These are phyloP conservation scores for Dalechampia spathulata DNA, from an alignment of 441 rosid genomes.

Conservation along the genomic window DNA sequence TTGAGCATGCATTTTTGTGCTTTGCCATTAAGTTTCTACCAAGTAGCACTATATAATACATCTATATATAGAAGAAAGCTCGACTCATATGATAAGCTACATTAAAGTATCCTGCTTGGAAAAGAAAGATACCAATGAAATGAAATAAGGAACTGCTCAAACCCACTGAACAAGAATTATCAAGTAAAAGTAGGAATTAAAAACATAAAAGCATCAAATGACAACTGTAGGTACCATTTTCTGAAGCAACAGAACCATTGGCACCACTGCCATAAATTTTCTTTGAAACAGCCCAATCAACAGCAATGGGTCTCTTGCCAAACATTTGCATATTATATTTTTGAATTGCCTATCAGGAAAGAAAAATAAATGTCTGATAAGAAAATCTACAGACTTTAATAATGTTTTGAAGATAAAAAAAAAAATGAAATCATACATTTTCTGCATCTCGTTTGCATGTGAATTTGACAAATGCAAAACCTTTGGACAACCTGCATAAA, in stretches of 20 bases:
- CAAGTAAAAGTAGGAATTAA: neutral
- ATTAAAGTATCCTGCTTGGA: too few species aligned
- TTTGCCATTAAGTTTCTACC: too few species aligned
- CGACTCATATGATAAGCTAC: too few species aligned
- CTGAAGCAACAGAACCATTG: constrained; percentile 38
- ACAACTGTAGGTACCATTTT: constrained; percentile 46
- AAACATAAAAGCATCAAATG: neutral
- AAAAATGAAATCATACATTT: constrained; percentile 41
- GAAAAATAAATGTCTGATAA: neutral
- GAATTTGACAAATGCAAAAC: constrained; percentile 93
- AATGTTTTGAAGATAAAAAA: constrained; percentile 8
- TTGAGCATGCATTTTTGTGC: too few species aligned
- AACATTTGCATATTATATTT: constrained; percentile 73
- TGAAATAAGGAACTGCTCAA: neutral
- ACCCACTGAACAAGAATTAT: neutral
- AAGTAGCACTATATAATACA: too few species aligned
- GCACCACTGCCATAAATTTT: constrained; percentile 52
- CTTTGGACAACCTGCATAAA: constrained; percentile 49
- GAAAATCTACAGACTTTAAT: constrained; percentile 6
- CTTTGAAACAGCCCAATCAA: constrained; percentile 96
- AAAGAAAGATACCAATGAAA: neutral
- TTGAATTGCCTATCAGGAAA: constrained; percentile 62
- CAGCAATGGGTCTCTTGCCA: constrained; percentile 79
- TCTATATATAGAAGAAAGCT: too few species aligned
- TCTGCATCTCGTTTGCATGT: constrained; percentile 86